Evolutionary conservation across 257 asterid genomes (phyloP), one percentile per base, ranked within the genome.

Genomic region (Solanum microdontum): DNA sequence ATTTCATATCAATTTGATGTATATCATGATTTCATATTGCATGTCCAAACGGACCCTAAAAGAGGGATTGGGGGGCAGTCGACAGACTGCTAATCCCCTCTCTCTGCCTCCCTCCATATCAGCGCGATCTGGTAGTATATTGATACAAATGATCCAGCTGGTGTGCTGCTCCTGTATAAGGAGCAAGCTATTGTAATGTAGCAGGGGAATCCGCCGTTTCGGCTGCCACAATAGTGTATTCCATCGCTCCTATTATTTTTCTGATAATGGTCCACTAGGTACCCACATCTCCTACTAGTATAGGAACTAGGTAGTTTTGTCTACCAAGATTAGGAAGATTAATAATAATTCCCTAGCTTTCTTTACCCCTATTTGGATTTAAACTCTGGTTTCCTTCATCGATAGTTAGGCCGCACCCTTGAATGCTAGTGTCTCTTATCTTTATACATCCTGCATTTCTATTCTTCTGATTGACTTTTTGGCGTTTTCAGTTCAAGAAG

Each of bases 401-500:
- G 7, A 32, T 1, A 2, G 43, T 24, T 48, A 32, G 1, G 17
- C 21, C 30, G 12, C 85, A 82, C 68, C 85, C 30, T 19, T 82
- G 43, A 11, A 51, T 76, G 28, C 21, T 82, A 48, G 69, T 82
- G 8, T 39, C 30, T 82, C 43, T 45, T 82, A 82, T 82, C 84
- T 51, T 36, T 85, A 17, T 68, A 23, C 45, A 30, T 32, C 79
- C 33, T 74, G 87, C 85, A 86, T 43, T 80, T 89, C 11, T 24
- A 11, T 73, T 87, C 75, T 79, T 84, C 87, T 75, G 68, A 86
- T 64, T 7, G 51, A 34, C 69, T 34, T 30, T 34, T 88, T 82
- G 69, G 40, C 24, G 82, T 55, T 91, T 84, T 62, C 32, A 83
- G 68, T 87, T 76, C 33, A 87, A 86, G 93, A 90, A 86, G 83